Conservation (phyloP, 176 grass and related monocot species). For the Carex pumila region DNA sequence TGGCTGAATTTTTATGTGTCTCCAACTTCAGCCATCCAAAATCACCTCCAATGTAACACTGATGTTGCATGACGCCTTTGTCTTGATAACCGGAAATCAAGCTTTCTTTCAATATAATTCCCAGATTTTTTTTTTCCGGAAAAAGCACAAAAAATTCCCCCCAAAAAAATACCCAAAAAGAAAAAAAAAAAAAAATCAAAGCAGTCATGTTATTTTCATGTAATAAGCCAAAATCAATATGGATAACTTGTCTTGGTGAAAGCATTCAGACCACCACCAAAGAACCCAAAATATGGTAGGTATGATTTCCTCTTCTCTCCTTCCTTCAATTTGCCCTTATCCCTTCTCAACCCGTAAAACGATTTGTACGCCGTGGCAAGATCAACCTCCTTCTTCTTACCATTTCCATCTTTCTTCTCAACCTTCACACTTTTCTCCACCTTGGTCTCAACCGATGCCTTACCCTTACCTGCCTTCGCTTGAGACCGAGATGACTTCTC, state of each 20-base stretch:
- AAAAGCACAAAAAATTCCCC: not conserved
- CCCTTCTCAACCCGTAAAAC: constrained; percentile 38
- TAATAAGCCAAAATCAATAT: not conserved
- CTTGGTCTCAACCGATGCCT: not conserved
- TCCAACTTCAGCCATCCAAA: not conserved
- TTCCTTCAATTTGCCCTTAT: not conserved
- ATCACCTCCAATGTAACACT: not conserved
- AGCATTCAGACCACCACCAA: constrained; percentile 17
- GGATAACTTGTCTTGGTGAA: constrained; percentile 16
- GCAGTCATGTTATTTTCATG: not conserved
- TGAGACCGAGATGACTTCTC: not conserved
- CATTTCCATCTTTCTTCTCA: constrained; percentile 7
- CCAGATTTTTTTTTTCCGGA: not conserved
- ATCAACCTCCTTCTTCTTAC: constrained; percentile 35
- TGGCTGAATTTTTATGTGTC: not conserved
- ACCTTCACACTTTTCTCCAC: not conserved
- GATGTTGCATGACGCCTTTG: not conserved
- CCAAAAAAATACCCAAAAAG: not conserved
- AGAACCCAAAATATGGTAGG: constrained; percentile 41
- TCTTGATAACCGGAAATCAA: not conserved
- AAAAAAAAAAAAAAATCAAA: not conserved
- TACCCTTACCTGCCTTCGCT: not conserved
- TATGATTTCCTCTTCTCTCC: constrained; percentile 31
- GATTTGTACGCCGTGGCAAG: constrained; percentile 53
- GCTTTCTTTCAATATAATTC: not conserved